Conservation (phyloP, 805 yeast species). For the Starmera pachycereana region DNA sequence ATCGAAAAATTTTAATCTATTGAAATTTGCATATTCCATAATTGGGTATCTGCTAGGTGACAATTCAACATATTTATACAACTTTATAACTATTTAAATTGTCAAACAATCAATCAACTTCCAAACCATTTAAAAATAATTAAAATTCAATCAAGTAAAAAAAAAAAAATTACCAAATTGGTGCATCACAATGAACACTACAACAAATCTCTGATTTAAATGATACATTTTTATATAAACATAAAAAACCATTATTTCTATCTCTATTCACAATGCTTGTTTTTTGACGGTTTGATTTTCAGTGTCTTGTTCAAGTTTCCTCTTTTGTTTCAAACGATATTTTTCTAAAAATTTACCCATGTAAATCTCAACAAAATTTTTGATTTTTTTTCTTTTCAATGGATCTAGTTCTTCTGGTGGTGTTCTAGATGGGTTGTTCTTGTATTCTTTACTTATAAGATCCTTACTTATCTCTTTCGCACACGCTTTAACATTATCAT, state of each 20-base stretch:
- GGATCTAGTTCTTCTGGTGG: conserved; percentile 49
- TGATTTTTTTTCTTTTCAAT: conserved; percentile 62
- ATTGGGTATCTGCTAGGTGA: too few relatives aligned
- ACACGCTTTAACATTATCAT: conserved; percentile 63
- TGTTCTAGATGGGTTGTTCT: conserved; percentile 19
- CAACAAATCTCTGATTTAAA: too few relatives aligned
- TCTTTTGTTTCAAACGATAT: conserved; percentile 24
- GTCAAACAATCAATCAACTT: too few relatives aligned
- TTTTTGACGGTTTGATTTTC: not conserved
- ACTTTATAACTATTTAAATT: too few relatives aligned
- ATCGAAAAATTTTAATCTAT: too few relatives aligned
- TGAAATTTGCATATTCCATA: too few relatives aligned
- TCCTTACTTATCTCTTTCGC: conserved; percentile 68
- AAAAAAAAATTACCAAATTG: too few relatives aligned
- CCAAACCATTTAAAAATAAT: too few relatives aligned
- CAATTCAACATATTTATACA: too few relatives aligned
- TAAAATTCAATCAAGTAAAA: too few relatives aligned
- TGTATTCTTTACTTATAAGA: conserved; percentile 57
- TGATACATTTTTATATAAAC: too few relatives aligned
- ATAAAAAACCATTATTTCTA: not conserved
- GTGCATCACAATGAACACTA: too few relatives aligned
- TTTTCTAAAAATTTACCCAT: conserved; percentile 57
- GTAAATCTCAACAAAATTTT: conserved; percentile 47
- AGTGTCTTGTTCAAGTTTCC: not conserved
- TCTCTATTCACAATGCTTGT: conserved; percentile 1